Evolutionary conservation across 257 asterid species (phyloP).

Genomic region (Gynochthodes officinalis): DNA sequence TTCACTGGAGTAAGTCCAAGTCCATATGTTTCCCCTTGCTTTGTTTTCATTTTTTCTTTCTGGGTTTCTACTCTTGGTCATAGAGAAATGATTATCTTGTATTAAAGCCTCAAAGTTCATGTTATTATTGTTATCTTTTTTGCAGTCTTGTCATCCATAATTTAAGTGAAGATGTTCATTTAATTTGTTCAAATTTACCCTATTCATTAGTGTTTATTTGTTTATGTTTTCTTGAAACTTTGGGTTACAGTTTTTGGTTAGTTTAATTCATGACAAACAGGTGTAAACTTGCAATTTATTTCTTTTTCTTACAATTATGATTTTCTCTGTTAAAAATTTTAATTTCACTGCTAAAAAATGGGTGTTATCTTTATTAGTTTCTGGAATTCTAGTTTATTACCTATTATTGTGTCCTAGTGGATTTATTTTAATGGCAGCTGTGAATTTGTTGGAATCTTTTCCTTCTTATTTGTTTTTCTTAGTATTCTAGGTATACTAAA

Average conservation of each 20-base stretch:
- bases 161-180: background rate
- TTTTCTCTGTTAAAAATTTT: background rate
- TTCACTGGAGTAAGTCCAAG: background rate
- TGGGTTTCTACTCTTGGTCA: background rate
- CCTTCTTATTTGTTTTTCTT: background rate
- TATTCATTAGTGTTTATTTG: background rate
- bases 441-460: background rate
- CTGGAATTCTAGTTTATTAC: background rate
- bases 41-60: background rate
- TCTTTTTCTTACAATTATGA: background rate
- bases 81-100: background rate
- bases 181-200: background rate
- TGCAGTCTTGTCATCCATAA: too few species aligned
- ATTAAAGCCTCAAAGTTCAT: background rate
- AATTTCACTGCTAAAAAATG: background rate
- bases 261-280: background rate
- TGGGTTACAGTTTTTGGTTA: background rate
- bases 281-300: background rate
- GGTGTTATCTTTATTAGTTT: background rate
- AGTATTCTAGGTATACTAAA: too few species aligned
- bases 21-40: background rate
- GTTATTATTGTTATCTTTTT: too few species aligned
- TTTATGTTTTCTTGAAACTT: background rate
- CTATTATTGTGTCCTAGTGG: background rate
- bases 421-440: background rate